Evolutionary conservation across 345 rosid species (phyloP).

Genomic region (Aquilaria yunnanensis): DNA sequence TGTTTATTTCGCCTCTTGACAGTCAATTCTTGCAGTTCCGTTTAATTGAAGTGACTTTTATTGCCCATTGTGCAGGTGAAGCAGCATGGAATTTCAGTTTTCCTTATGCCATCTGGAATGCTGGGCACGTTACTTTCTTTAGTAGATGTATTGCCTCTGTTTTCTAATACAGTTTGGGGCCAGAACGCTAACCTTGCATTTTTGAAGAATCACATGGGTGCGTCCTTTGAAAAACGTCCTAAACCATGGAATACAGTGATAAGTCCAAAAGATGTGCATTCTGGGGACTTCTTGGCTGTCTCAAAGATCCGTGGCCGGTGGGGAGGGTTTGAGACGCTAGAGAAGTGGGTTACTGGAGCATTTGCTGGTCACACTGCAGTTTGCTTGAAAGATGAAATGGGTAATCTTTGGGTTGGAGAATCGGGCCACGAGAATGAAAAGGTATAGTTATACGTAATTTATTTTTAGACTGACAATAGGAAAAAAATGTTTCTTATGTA

Average conservation of each 20-base stretch:
- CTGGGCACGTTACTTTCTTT: constrained; percentile 79
- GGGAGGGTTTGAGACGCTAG: constrained; percentile 98
- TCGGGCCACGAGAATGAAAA: constrained; percentile 98
- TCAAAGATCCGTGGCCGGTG: constrained; percentile 97
- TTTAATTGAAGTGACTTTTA: constrained; percentile 10
- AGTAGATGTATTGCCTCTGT: constrained; percentile 84
- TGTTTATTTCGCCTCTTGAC: constrained; percentile 3
- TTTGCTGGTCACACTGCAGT: constrained; percentile 99
- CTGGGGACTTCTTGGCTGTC: constrained; percentile 89
- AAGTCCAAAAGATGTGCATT: constrained; percentile 73
- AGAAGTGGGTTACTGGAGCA: constrained; percentile 99
- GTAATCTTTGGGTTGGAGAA: constrained; percentile 99
- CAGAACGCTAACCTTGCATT: constrained; percentile 87
- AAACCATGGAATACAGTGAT: constrained; percentile 64
- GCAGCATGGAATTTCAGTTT: constrained; percentile 89
- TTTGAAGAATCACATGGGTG: constrained; percentile 86
- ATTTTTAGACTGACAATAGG: too few species aligned
- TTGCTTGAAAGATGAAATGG: constrained; percentile 87
- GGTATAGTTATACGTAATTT: constrained; percentile 25
- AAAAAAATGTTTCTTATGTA: too few species aligned
- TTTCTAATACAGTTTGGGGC: constrained; percentile 90
- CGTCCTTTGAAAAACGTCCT: constrained; percentile 76
- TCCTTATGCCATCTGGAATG: constrained; percentile 99
- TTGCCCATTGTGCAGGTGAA: constrained; percentile 54
- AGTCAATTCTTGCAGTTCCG: not conserved